These are phyloP conservation scores for Geotrichum carabidarum DNA, from an alignment of 1,139 yeast species.

Conservation along the genomic window DNA sequence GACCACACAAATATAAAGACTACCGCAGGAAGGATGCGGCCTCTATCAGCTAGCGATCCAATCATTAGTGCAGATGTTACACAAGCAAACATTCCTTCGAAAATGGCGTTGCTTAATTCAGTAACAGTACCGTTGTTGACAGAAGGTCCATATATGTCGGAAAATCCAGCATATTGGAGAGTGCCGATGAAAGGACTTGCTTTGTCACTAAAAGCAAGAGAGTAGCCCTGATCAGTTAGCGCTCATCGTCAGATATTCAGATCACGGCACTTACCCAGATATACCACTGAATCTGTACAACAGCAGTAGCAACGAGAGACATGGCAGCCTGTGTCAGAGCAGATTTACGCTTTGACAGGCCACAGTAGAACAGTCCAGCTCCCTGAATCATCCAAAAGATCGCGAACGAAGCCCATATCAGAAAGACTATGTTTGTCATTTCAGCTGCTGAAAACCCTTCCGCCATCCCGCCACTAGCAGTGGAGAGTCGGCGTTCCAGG, in stretches of 20 bases:
- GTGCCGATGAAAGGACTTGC: constrained; percentile 47
- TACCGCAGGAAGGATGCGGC: constrained; percentile 51
- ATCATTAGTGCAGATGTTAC: constrained; percentile 52
- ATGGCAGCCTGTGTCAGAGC: constrained; percentile 51
- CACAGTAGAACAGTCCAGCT: constrained; percentile 52
- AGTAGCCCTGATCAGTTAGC: constrained; percentile 40
- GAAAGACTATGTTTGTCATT: constrained; percentile 7
- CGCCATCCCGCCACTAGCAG: background rate
- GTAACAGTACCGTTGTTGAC: constrained; percentile 42
- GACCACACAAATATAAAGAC: constrained; percentile 54
- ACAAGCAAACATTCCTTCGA: constrained; percentile 49
- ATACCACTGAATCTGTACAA: constrained; percentile 50
- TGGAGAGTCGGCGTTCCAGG: background rate
- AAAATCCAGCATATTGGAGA: constrained; percentile 42
- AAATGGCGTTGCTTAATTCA: constrained; percentile 43
- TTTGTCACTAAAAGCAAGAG: constrained; percentile 43
- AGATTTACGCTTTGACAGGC: constrained; percentile 53
- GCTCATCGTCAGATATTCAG: background rate
- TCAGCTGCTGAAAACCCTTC: background rate
- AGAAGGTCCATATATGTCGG: constrained; percentile 35
- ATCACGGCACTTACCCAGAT: constrained; percentile 25
- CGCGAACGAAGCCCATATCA: constrained; percentile 8
- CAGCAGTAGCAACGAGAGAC: constrained; percentile 44
- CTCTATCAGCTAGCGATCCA: constrained; percentile 58
- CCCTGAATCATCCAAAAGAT: constrained; percentile 13